Conservation (phyloP, 2,329 filamentous ascomycete species). For the Colletotrichum musae region DNA sequence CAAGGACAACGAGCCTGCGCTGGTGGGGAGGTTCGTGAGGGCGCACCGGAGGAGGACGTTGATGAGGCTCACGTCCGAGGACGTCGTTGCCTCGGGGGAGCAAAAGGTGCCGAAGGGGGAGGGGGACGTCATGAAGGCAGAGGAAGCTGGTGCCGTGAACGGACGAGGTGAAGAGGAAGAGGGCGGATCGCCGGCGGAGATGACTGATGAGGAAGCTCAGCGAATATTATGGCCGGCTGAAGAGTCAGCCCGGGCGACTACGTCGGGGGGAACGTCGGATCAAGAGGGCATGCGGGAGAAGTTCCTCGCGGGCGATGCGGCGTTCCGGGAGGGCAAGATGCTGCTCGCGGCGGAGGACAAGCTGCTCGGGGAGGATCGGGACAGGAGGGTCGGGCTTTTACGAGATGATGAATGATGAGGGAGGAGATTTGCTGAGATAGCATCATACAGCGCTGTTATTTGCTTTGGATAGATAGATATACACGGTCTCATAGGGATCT, state of each 20-base stretch:
- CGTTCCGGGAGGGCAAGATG: constrained; percentile 57
- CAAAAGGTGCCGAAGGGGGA: constrained; percentile 51
- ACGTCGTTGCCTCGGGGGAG: background rate
- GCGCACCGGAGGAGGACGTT: constrained; percentile 36
- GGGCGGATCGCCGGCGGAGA: background rate
- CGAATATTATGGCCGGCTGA: constrained; percentile 22
- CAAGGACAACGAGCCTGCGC: constrained; percentile 58
- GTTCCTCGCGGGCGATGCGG: constrained; percentile 54
- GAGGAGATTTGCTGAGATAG: background rate
- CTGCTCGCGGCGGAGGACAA: constrained; percentile 53
- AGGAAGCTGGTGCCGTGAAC: constrained; percentile 24
- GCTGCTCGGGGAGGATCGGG: constrained; percentile 52
- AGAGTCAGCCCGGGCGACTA: no score
- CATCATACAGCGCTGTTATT: background rate
- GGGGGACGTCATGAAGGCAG: constrained; percentile 49
- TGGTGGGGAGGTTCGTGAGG: constrained; percentile 50
- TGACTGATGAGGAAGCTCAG: constrained; percentile 26
- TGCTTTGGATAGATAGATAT: background rate
- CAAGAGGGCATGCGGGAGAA: constrained; percentile 52
- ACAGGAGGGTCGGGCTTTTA: constrained; percentile 39
- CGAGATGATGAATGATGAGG: background rate
- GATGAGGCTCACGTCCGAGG: constrained; percentile 26
- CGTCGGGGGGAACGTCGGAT: background rate
- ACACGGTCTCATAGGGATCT: no score
- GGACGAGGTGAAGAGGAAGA: constrained; percentile 4